A percentile compares a stretch with the other conserved stretches of the same genome.
Conservation (phyloP, 2,329 filamentous ascomycete species). For the Neofusicoccum parvum region DNA sequence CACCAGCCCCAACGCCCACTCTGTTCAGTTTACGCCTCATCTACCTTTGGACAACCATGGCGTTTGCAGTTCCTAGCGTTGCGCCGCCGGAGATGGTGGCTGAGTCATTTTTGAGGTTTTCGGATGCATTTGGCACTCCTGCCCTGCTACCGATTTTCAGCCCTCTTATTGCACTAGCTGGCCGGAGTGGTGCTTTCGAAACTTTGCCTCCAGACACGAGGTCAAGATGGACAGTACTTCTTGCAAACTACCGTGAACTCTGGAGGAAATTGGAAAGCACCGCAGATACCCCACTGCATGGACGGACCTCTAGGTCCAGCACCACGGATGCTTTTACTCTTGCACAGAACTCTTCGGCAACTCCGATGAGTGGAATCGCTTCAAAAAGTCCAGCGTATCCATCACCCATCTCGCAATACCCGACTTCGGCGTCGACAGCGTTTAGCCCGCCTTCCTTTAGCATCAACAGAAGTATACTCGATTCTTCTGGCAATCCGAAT, state of each 20-base stretch:
- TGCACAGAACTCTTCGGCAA: neutral
- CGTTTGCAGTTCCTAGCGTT: constrained; percentile 26
- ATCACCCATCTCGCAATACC: constrained; percentile 17
- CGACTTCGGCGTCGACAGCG: neutral
- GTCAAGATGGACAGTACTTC: constrained; percentile 6
- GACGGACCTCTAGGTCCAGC: neutral
- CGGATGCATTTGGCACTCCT: constrained; percentile 28
- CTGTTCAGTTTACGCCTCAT: constrained; percentile 29
- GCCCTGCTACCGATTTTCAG: constrained; percentile 32
- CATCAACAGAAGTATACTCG: neutral
- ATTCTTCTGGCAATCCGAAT: neutral
- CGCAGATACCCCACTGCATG: neutral
- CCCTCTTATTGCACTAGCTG: constrained; percentile 18
- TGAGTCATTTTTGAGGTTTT: constrained; percentile 31
- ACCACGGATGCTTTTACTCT: neutral
- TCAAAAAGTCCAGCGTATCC: neutral
- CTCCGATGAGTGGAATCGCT: neutral
- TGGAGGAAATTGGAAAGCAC: constrained; percentile 10
- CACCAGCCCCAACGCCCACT: constrained; percentile 16
- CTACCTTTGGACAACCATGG: constrained; percentile 31
- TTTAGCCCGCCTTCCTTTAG: constrained; percentile 11
- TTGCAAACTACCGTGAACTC: constrained; percentile 12
- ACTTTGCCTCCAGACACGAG: constrained; percentile 2
- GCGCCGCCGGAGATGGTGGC: constrained; percentile 26
- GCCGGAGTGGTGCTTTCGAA: constrained; percentile 18